Evolutionary conservation across 345 rosid species (phyloP).

Genomic region (Fremontodendron californicum): DNA sequence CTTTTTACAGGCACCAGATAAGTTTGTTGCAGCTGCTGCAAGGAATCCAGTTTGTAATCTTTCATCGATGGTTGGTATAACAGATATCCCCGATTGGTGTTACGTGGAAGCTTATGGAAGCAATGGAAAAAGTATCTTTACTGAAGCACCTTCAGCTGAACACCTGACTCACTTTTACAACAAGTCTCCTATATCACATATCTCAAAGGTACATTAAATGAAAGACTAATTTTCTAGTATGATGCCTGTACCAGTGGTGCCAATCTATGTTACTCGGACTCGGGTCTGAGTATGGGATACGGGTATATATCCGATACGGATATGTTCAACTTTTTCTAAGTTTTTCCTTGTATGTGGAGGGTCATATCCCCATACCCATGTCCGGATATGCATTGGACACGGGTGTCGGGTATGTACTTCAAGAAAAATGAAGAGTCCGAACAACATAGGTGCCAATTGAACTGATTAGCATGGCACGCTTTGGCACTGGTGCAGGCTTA

Average conservation of each 20-base stretch:
- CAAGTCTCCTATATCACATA: constrained; percentile 79
- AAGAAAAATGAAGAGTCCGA: no score
- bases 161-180: constrained; percentile 59
- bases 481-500: neutral
- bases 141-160: constrained; percentile 70
- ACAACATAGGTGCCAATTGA: neutral
- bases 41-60: constrained; percentile 88
- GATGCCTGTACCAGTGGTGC: neutral
- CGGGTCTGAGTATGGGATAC: no score
- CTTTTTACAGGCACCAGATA: constrained; percentile 65
- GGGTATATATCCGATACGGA: no score
- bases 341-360: no score
- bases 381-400: no score
- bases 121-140: constrained; percentile 48
- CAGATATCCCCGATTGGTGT: constrained; percentile 97
- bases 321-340: no score
- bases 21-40: constrained; percentile 78
- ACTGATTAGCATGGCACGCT: neutral
- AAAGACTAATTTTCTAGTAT: neutral
- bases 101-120: constrained; percentile 62
- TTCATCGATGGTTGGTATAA: constrained; percentile 69
- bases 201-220: constrained; percentile 59
- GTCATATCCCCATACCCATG: no score
- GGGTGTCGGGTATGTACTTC: no score
- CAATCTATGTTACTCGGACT: no score